Evolutionary conservation across 345 rosid genomes (phyloP).

Genomic region (Populus alba): DNA sequence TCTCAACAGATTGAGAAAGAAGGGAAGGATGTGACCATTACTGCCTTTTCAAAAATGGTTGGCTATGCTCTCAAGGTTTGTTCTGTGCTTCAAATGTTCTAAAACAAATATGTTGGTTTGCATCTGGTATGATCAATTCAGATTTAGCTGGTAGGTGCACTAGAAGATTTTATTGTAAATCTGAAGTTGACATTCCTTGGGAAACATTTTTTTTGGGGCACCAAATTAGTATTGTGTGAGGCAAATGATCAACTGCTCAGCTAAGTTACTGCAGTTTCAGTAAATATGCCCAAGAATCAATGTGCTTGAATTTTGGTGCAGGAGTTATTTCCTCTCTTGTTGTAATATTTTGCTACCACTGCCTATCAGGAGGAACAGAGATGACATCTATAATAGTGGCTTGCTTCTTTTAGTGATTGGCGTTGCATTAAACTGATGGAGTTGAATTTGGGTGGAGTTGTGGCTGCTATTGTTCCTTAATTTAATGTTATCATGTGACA

Average conservation of each 20-base stretch:
- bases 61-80: conserved; percentile 80
- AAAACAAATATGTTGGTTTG: not conserved
- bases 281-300: too few relatives aligned
- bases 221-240: too few relatives aligned
- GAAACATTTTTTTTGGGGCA: not conserved
- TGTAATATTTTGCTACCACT: not conserved
- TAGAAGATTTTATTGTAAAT: not conserved
- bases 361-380: not conserved
- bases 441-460: not conserved
- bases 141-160: not conserved
- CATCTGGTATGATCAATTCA: not conserved
- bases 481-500: not conserved
- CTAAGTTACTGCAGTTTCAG: too few relatives aligned
- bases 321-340: not conserved
- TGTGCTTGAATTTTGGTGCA: not conserved
- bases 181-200: not conserved
- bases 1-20: conserved; percentile 72
- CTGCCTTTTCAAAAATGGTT: conserved; percentile 85
- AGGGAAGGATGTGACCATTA: conserved; percentile 87
- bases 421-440: not conserved
- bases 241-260: too few relatives aligned
- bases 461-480: not conserved
- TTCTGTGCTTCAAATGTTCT: conserved; percentile 2
- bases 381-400: not conserved
- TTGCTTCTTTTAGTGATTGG: not conserved